These are phyloP conservation scores for Bruguiera hainesii DNA, from an alignment of 441 rosid genomes.

Conservation along the genomic window DNA sequence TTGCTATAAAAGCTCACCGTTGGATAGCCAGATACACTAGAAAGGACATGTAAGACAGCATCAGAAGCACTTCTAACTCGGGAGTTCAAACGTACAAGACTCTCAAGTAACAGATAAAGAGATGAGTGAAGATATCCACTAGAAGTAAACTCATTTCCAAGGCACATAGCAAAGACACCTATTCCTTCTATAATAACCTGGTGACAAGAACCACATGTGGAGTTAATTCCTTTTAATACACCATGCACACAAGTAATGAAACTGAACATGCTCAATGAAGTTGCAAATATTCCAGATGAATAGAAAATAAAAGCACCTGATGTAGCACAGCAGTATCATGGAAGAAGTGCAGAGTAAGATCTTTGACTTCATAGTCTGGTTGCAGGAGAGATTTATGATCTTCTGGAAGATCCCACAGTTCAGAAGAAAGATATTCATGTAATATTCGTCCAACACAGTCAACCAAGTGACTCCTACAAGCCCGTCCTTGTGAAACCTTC, in stretches of 20 bases:
- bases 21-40: constrained; percentile 54
- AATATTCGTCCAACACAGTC: constrained; percentile 82
- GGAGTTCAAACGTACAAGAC: constrained; percentile 65
- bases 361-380: constrained; percentile 41
- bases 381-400: constrained; percentile 42
- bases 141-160: constrained; percentile 67
- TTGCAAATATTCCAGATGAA: constrained; percentile 4
- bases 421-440: constrained; percentile 82
- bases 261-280: constrained; percentile 2
- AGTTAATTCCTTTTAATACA: constrained; percentile 11
- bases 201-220: constrained; percentile 17
- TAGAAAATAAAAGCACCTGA: constrained; percentile 47
- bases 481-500: constrained; percentile 50
- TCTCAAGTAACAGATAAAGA: constrained; percentile 86
- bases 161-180: constrained; percentile 72
- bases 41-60: constrained; percentile 66
- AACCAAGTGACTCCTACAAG: constrained; percentile 48
- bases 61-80: constrained; percentile 81
- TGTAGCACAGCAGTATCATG: constrained; percentile 76
- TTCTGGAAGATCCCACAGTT: constrained; percentile 84
- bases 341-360: constrained; percentile 56
- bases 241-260: background rate
- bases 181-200: constrained; percentile 86
- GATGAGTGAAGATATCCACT: constrained; percentile 92
- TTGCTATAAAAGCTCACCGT: constrained; percentile 45